phyloP scores from a whole-genome alignment of 148 eudicot species.

The Rhododendron simsii region DNA sequence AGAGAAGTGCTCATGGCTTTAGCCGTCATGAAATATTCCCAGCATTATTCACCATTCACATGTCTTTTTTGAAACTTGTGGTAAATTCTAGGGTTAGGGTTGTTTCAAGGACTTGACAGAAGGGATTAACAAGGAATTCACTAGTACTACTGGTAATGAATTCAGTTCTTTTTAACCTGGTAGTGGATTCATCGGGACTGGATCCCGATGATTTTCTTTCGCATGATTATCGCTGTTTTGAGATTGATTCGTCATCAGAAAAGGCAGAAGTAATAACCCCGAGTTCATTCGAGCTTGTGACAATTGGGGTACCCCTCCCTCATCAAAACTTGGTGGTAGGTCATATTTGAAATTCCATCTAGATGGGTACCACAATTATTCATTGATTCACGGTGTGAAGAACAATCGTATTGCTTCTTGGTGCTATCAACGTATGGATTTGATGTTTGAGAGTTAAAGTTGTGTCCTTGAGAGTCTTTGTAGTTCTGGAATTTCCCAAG shows the following conservation, averaged over 20 bases:
- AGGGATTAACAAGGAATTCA: background rate
- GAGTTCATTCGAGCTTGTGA: background rate
- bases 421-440: background rate
- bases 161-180: background rate
- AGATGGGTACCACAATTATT: background rate
- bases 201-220: background rate
- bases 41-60: background rate
- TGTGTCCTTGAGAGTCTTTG: background rate
- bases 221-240: background rate
- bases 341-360: background rate
- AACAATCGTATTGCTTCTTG: background rate
- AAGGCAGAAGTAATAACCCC: background rate
- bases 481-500: background rate
- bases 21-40: background rate
- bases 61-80: background rate
- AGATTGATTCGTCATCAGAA: background rate
- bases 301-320: background rate
- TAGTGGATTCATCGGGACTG: background rate
- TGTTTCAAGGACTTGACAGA: background rate
- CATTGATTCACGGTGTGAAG: background rate
- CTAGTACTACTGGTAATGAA: background rate
- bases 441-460: background rate
- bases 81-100: background rate
- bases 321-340: background rate
- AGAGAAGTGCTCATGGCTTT: background rate